Base-by-base conservation (phyloP, 164 flowering plant species). In the Berberis vulgaris region DNA sequence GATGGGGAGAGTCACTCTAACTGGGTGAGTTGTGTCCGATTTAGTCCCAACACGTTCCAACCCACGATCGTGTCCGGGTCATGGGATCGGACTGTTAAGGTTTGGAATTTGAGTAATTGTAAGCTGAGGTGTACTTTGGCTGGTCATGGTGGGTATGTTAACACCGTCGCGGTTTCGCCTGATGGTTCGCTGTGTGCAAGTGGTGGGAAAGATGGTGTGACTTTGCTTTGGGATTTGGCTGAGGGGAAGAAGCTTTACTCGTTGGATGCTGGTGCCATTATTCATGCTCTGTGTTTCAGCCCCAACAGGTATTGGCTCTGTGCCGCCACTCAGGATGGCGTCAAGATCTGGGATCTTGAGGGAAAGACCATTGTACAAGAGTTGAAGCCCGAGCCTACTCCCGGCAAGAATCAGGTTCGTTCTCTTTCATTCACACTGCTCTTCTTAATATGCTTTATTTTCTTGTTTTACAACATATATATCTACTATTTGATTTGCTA, bases 251-350 rank as follows among this genome's bases (percentile, higher is more conserved):
- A 64, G 75, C 74, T 90, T 1, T 90, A 90, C 65, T 79, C 84
- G 1, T 76, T 90, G 9, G 97, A 86, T 58, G 93, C 94, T 9
- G 87, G 88, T 0, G 71, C 81, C 0, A 83, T 90, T 2, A 85
- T 90, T 64, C 86, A 91, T 49, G 68, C 97, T 1, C 74, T 91
- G 8, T 91, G 97, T 68, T 91, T 91, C 70, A 91, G 97, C 57
- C 96, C 96, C 0, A 91, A 91, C 55, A 81, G 93, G 80, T 91
- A 91, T 71, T 91, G 97, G 97, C 82, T 90, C 1, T 90, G 97
- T 46, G 97, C 97, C 2, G 97, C 97, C 0, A 90, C 97, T 0
- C 87, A 90, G 83, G 47, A 76, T 1, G 70, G 87, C 46, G 80
- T 90, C 10, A 90, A 82, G 86, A 83, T 90, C 67, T 91, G 96